Base-by-base conservation (phyloP, 352 stramenopile species). In the Phytopythium litorale region DNA sequence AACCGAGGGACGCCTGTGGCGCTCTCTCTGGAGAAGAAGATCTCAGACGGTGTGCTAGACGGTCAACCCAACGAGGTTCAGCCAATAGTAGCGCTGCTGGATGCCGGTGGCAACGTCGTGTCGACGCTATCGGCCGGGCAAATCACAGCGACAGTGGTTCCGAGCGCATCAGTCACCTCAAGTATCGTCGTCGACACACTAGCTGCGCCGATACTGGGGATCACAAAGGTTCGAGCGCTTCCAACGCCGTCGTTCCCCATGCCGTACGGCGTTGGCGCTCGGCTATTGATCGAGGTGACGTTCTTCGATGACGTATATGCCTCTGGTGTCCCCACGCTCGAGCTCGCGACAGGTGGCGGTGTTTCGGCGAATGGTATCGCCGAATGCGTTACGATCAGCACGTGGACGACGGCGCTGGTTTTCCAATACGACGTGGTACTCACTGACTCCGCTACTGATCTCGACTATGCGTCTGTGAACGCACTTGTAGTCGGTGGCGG, bases 281-380 rank as follows among this genome's bases (percentile, higher is more conserved):
- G 70, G 0, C 60, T 96, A 0, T 73, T 62, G 6, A 60, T 96
- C 45, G 69, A 86, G 68, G 72, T 96, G 4, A 83, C 71, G 16
- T 96, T 94, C 63, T 92, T 85, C 1, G 84, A 94, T 40, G 84
- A 96, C 58, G 81, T 96, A 5, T 66, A 75, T 23, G 80, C 76
- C 4, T 72, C 67, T 30, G 87, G 87, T 7, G 62, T 76, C 19
- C 81, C 87, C 2, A 82, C 64, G 48, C 65, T 94, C 15, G 64
- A 72, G 28, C 69, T 96, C 4, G 68, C 68, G 30, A 76, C 79
- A 49, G 83, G 75, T 1, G 67, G 33, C 25, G 73, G 63, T 19
- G 75, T 11, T 40, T 40, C 66, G 21, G 33, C 65, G 0, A 85
- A 80, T 46, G 83, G 83, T 4, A 58, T 79, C 48, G 81, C 81